A percentile compares a stretch with the other conserved stretches of the same genome.
phyloP scores from a whole-genome alignment of 345 rosid species.

The Mallotus nudiflorus region DNA sequence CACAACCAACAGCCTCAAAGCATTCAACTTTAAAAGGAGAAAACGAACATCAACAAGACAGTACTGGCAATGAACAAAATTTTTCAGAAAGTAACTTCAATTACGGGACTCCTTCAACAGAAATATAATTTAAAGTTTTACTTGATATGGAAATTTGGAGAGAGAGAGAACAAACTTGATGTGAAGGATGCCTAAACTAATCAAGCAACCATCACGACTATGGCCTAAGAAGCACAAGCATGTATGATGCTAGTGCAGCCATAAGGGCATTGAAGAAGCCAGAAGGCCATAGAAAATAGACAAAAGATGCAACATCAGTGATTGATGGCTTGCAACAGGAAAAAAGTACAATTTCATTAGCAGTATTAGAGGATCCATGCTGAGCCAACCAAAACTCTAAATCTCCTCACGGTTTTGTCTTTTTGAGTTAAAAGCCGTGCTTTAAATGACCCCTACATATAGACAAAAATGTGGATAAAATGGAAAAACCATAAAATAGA shows the following conservation, averaged over 20 bases:
- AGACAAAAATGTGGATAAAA: neutral
- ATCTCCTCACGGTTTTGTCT: neutral
- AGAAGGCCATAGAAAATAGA: neutral
- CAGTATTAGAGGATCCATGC: neutral
- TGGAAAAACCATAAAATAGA: neutral
- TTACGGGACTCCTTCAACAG: neutral
- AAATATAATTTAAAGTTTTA: neutral
- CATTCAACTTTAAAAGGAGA: neutral
- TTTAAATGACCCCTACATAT: neutral
- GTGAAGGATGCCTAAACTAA: neutral
- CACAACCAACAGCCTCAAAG: neutral
- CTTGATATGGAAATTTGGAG: neutral
- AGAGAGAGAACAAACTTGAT: neutral
- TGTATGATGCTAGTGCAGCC: neutral
- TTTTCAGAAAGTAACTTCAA: neutral
- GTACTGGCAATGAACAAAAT: neutral
- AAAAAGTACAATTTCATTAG: neutral
- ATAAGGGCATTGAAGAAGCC: neutral
- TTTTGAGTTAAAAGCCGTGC: neutral
- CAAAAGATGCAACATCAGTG: neutral
- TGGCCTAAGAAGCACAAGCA: neutral
- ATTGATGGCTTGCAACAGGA: neutral
- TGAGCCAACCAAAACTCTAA: constrained; percentile 4
- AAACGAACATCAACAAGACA: neutral
- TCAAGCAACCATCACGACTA: neutral